Conservation (phyloP, 2,329 filamentous ascomycete species). For the Aspergillus calidoustus region DNA sequence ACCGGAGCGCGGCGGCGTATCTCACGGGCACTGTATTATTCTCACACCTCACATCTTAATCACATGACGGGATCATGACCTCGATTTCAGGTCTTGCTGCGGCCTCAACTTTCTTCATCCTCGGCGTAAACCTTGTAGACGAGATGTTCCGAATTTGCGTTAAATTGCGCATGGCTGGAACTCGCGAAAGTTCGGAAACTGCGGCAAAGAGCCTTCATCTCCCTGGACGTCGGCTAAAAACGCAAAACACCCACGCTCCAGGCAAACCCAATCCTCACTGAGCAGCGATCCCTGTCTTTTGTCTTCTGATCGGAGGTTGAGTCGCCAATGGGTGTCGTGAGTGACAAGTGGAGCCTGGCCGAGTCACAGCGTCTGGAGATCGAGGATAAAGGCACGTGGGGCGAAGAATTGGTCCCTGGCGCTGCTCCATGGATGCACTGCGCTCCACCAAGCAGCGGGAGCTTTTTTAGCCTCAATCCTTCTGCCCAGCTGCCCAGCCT, state of each 20-base stretch:
- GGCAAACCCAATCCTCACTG: neutral
- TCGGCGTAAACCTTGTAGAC: neutral
- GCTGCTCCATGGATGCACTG: neutral
- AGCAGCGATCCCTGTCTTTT: neutral
- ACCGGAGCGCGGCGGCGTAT: neutral
- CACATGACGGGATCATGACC: neutral
- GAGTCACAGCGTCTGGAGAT: neutral
- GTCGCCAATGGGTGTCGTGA: neutral
- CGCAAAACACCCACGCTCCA: neutral
- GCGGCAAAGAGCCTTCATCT: neutral
- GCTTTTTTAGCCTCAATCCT: constrained; percentile 11
- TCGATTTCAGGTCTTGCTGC: neutral
- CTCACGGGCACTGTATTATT: neutral
- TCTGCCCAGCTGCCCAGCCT: neutral
- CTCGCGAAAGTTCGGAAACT: neutral
- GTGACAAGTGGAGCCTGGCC: neutral
- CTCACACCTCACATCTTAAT: neutral
- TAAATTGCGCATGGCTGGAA: neutral
- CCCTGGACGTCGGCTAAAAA: neutral
- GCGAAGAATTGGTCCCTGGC: constrained; percentile 21
- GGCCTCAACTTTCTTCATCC: neutral
- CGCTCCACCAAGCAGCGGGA: neutral
- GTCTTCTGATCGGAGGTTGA: neutral
- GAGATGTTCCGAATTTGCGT: neutral
- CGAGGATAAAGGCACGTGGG: constrained; percentile 22